Evolutionary conservation across 1,139 yeast genomes (phyloP).

Genomic region (Candida neerlandica): DNA sequence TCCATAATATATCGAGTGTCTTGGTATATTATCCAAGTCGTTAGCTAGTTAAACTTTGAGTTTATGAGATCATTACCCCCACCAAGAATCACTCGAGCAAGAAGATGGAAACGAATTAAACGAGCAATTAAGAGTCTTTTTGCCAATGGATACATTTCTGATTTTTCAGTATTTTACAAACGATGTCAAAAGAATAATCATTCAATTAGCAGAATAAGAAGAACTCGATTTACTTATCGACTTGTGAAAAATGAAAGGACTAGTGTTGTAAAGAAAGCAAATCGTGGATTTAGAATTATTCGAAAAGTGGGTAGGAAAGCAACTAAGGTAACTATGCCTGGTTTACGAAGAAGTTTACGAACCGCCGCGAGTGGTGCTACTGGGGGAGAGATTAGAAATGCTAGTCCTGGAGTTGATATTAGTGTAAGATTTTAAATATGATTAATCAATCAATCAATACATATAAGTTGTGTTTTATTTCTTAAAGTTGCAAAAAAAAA

Average conservation of each 20-base stretch:
- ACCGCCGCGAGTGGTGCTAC: conserved; percentile 9
- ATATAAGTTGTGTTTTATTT: not conserved
- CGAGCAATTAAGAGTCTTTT: conserved; percentile 32
- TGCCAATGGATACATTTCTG: conserved; percentile 31
- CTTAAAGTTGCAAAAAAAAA: not conserved
- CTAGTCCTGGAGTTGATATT: conserved; percentile 1
- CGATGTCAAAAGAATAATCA: conserved; percentile 17
- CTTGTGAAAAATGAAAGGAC: conserved; percentile 19
- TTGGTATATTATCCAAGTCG: not conserved
- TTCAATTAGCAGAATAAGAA: conserved; percentile 28
- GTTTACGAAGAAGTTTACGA: conserved; percentile 14
- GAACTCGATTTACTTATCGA: conserved; percentile 26
- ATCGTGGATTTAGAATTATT: conserved; percentile 28
- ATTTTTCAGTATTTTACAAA: conserved; percentile 30
- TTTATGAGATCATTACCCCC: conserved; percentile 49
- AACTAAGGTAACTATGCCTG: conserved; percentile 25
- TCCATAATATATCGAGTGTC: conserved; percentile 2
- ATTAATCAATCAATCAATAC: too few species aligned
- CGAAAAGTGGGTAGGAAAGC: conserved; percentile 28
- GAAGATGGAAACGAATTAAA: conserved; percentile 41
- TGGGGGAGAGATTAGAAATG: not conserved
- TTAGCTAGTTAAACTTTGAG: not conserved
- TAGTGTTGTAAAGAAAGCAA: conserved; percentile 21
- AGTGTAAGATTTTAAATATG: conserved; percentile 18
- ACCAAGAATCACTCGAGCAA: conserved; percentile 39